Evolutionary conservation across 2,329 filamentous ascomycete species (phyloP), one percentile per base, ranked within the genome.

Genomic region (Fusarium chlamydosporum): DNA sequence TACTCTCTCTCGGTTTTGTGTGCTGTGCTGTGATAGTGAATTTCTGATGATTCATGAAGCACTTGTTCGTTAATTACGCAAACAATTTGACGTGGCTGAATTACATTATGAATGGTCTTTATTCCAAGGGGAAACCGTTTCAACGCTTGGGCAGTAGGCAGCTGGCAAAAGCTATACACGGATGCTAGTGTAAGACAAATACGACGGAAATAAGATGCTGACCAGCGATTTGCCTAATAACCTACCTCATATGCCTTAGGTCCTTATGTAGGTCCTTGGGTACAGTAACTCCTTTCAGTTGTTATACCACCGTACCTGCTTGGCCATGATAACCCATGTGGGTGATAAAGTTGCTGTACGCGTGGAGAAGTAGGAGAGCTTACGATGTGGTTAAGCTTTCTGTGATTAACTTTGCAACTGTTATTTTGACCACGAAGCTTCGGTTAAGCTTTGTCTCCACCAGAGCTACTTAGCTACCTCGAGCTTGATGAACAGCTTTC

Each of bases 161-260:
- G 20, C 38, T 41, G 16, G 20, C 8, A 13, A 35, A 27, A 18
- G 16, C 33, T 15, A 50, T 27, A 15, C 41, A 12, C 9, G 16
- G n/a, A 26, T 10, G 3, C 33, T 26, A 35, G 11, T 27, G 12
- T 9, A n/a, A 7, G 18, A 35, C 16, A 50, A 34, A 59, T 38
- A 65, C 60, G 61, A 47, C 53, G 60, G 53, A 31, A 65, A 65
- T 54, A 65, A 65, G 41, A 34, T 33, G 20, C 40, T 37, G 31
- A 11, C 20, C 23, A 23, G 4, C 23, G 23, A 23, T 23, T 23
- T 23, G 23, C 23, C 23, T 23, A 23, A 23, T 23, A 34, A 45
- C 6, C 18, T 45, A 31, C 10, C 20, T 18, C 16, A 34, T 31
- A 37, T 20, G n/a, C 27, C 50, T 42, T 11, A 12, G 34, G 45